These are phyloP conservation scores for Boehmeria nivea DNA, from an alignment of 306 rosid genomes.

Conservation along the genomic window DNA sequence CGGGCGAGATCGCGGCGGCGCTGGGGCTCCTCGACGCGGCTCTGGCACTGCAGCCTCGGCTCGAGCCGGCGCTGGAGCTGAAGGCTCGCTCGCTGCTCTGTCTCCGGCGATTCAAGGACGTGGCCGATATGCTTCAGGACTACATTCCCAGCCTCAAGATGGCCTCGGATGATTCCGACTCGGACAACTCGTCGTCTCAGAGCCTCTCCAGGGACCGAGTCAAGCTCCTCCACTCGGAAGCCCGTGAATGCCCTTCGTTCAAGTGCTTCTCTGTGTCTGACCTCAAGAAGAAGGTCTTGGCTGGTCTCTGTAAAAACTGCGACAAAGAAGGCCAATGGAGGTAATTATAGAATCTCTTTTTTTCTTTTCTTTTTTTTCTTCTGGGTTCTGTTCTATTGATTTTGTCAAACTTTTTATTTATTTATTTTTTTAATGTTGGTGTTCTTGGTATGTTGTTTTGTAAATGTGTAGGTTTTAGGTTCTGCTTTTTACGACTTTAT, in stretches of 20 bases:
- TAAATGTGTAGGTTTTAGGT: slow-evolving; percentile 9
- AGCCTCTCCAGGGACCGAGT: slow-evolving; percentile 62
- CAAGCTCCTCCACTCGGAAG: slow-evolving; percentile 49
- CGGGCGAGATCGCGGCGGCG: slow-evolving; percentile 58
- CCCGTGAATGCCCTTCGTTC: slow-evolving; percentile 53
- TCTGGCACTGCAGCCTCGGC: slow-evolving; percentile 58
- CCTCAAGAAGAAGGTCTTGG: slow-evolving; percentile 88
- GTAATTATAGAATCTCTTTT: slow-evolving; percentile 22
- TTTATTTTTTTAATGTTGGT: background rate
- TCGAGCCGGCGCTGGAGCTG: slow-evolving; percentile 77
- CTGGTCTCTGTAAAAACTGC: slow-evolving; percentile 68
- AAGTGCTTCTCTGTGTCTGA: slow-evolving; percentile 95
- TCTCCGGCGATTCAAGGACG: slow-evolving; percentile 78
- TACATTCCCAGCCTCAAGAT: slow-evolving; percentile 86
- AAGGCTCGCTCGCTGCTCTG: slow-evolving; percentile 70
- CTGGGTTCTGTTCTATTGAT: slow-evolving; percentile 40
- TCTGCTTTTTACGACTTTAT: slow-evolving; percentile 28
- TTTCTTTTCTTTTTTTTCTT: background rate
- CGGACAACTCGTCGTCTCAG: slow-evolving; percentile 51
- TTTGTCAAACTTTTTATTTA: slow-evolving; percentile 12
- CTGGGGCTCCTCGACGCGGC: slow-evolving; percentile 79
- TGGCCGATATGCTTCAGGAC: slow-evolving; percentile 91
- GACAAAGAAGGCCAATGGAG: slow-evolving; percentile 96
- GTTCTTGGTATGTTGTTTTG: no score
- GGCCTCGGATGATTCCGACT: slow-evolving; percentile 50